Conservation (phyloP, 116 monocot genomes). For the Zostera marina region DNA sequence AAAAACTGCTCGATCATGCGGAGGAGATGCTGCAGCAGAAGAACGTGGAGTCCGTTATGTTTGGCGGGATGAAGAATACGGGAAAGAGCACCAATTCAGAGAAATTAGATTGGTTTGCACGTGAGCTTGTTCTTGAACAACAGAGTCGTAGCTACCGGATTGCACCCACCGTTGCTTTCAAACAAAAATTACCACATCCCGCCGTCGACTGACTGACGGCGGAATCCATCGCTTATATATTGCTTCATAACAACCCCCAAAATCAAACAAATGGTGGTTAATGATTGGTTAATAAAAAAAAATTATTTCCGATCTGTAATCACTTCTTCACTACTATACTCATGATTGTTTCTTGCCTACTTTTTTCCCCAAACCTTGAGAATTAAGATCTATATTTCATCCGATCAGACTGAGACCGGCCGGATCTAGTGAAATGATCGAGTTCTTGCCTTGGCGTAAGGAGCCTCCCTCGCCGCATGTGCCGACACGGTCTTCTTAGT, state of each 20-base stretch:
- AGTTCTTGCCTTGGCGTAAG: not conserved
- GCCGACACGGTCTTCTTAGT: conserved; percentile 60
- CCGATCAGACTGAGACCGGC: not conserved
- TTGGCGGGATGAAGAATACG: conserved; percentile 21
- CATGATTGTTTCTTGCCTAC: too few relatives aligned
- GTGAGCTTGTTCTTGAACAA: conserved; percentile 25
- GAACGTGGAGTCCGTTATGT: conserved; percentile 28
- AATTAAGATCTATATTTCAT: too few relatives aligned
- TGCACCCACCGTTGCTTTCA: conserved; percentile 31
- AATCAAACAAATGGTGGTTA: too few relatives aligned
- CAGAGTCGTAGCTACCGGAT: conserved; percentile 19
- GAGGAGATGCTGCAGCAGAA: conserved; percentile 29
- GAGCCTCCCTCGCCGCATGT: not conserved
- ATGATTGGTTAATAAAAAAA: too few relatives aligned
- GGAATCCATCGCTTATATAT: too few relatives aligned
- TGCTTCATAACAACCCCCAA: too few relatives aligned
- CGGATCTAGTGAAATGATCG: not conserved
- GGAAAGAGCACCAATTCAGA: conserved; percentile 21
- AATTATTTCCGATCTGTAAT: too few relatives aligned
- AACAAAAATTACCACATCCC: conserved; percentile 7
- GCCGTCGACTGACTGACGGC: too few relatives aligned
- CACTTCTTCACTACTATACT: too few relatives aligned
- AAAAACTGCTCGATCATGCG: conserved; percentile 11
- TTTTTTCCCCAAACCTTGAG: too few relatives aligned
- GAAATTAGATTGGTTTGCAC: conserved; percentile 30